These are phyloP conservation scores for Aspergillus hortae DNA, from an alignment of 2,329 filamentous ascomycete species.

Conservation along the genomic window DNA sequence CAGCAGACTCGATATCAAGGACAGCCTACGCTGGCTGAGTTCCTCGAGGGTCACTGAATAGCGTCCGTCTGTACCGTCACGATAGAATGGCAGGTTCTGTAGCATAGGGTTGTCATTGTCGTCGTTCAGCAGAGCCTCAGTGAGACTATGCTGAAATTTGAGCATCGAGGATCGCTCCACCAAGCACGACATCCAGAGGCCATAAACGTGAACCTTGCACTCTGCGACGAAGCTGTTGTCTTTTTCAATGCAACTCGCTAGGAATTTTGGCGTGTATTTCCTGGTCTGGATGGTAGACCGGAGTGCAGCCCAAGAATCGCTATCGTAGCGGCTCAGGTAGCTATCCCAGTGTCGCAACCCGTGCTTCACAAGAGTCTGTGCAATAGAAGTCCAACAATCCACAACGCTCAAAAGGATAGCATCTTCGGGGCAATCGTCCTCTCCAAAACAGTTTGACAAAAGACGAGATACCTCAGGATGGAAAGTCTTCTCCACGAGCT, in stretches of 20 bases:
- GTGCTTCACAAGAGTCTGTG: conserved; percentile 45
- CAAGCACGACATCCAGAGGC: conserved; percentile 52
- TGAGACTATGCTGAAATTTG: conserved; percentile 59
- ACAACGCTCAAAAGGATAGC: conserved; percentile 49
- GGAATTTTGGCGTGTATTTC: conserved; percentile 46
- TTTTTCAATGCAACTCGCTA: conserved; percentile 43
- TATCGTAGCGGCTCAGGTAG: conserved; percentile 54
- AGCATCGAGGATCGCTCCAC: conserved; percentile 59
- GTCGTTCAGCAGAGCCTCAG: conserved; percentile 51
- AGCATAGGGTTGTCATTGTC: conserved; percentile 47
- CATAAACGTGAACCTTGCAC: conserved; percentile 49
- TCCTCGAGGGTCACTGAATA: conserved; percentile 51
- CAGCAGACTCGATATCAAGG: conserved; percentile 54
- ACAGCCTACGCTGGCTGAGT: conserved; percentile 53
- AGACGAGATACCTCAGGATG: conserved; percentile 51
- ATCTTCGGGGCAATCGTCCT: conserved; percentile 55
- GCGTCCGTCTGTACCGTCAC: conserved; percentile 28
- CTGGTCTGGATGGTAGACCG: conserved; percentile 46
- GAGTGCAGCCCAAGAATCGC: conserved; percentile 47
- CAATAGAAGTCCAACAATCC: conserved; percentile 54
- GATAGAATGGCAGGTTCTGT: conserved; percentile 56
- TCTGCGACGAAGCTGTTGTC: conserved; percentile 41
- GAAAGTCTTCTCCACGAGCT: conserved; percentile 41
- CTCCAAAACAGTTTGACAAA: conserved; percentile 60
- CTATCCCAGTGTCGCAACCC: conserved; percentile 51